Evolutionary conservation across 2,329 filamentous ascomycete genomes (phyloP).

Genomic region (Helotiales sp.): DNA sequence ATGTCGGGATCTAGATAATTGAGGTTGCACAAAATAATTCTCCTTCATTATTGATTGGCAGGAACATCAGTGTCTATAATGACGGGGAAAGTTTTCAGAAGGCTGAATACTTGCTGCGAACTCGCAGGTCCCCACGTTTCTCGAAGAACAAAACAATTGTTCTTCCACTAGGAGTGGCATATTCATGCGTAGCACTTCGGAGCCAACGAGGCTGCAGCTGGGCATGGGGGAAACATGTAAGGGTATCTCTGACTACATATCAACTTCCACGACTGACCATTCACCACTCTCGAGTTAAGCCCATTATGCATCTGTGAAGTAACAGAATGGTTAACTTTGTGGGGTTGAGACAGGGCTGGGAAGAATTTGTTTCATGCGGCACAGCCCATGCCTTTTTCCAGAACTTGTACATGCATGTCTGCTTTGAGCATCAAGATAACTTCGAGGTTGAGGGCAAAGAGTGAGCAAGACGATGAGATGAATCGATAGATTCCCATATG

Average conservation of each 20-base stretch:
- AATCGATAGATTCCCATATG: not conserved
- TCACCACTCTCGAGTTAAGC: not conserved
- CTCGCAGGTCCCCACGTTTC: slow-evolving; percentile 1
- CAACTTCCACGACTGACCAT: slow-evolving; percentile 6
- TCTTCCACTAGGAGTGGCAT: not conserved
- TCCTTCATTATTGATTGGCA: not conserved
- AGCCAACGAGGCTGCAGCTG: slow-evolving; percentile 9
- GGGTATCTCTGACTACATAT: slow-evolving; percentile 13
- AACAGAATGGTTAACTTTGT: slow-evolving; percentile 18
- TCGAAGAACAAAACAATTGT: slow-evolving; percentile 8
- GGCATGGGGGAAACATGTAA: slow-evolving; percentile 10
- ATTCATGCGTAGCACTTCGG: slow-evolving; percentile 6
- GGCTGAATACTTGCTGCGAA: slow-evolving; percentile 1
- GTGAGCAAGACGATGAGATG: not conserved
- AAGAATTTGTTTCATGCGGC: slow-evolving; percentile 13
- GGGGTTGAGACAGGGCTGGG: slow-evolving; percentile 19
- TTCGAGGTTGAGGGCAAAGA: not conserved
- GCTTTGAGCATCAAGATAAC: slow-evolving; percentile 1
- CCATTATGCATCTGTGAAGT: slow-evolving; percentile 12
- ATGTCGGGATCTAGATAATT: slow-evolving; percentile 3
- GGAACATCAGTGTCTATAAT: not conserved
- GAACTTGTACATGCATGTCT: not conserved
- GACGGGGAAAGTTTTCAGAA: not conserved
- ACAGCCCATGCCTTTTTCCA: not conserved
- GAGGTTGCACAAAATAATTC: not conserved